Evolutionary conservation across 768 basidiomycete genomes (phyloP), one percentile per base, ranked within the genome.

Genomic region (Pisolithus tinctorius): DNA sequence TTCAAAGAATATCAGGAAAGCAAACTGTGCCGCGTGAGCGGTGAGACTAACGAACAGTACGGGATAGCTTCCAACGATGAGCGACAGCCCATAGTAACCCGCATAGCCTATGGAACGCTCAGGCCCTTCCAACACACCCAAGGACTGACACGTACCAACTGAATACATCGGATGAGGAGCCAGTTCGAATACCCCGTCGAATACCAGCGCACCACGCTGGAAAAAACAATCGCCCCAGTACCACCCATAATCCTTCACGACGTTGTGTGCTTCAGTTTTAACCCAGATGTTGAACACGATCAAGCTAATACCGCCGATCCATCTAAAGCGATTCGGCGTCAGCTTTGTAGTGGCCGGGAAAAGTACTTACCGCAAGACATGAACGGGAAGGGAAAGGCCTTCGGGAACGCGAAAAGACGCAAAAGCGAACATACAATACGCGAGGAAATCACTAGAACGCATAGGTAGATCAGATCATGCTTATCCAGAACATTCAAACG

Each of bases 241-340:
- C 93, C 93, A 97, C 14, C 93, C 94, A 58, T 95, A 97, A 62
- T 97, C 95, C 60, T 96, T 98, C 54, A 98, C 93, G 45, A 98
- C 92, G 49, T 92, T 80, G 66, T 99, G 96, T 0, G 96, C 96
- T 63, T 98, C 95, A 2, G 88, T 89, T 66, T 99, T 99, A 55
- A 99, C 93, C 93, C 94, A 98, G 34, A 98, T 77, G 67, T 99
- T 98, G 77, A 98, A 98, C 20, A 78, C 79, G 63, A 98, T 93
- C 25, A 99, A 73, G 0, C 81, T 77, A 53, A 89, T 65, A 4
- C 96, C 96, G 20, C 86, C 86, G 42, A 87, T 69, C 95, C 95
- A 99, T 58, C 91, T 91, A 51, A 2, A 51, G 20, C 44, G 38
- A 42, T 31, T 31, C 20, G 7, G 51, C 60, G 37, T 50, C 55